Percentiles rank a stretch among this genome's conserved stretches.
These are phyloP conservation scores for Mycena metata DNA, from an alignment of 768 basidiomycete genomes.

Conservation along the genomic window DNA sequence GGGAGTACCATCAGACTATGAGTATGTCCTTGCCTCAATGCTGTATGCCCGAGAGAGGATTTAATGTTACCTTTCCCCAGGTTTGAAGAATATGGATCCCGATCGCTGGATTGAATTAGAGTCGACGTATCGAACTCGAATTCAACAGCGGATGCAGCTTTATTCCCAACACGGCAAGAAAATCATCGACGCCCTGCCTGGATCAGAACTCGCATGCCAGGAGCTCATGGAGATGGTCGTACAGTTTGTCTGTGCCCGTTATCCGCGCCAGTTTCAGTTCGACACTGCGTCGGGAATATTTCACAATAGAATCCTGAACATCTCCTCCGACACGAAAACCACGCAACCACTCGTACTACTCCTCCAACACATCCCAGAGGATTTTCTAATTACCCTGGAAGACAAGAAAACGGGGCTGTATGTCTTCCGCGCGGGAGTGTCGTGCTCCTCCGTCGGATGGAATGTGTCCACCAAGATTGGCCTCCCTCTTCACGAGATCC, in stretches of 20 bases:
- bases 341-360: constrained; percentile 58
- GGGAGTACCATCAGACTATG: constrained; percentile 71
- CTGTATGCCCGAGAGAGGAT: neutral
- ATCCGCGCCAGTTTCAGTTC: constrained; percentile 65
- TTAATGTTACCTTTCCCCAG: constrained; percentile 40
- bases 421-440: constrained; percentile 59
- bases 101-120: constrained; percentile 73
- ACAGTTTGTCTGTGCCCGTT: constrained; percentile 69
- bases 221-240: constrained; percentile 71
- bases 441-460: constrained; percentile 65
- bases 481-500: constrained; percentile 60
- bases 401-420: constrained; percentile 61
- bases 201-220: constrained; percentile 60
- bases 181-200: constrained; percentile 62
- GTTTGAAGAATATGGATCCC: constrained; percentile 62
- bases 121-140: constrained; percentile 60
- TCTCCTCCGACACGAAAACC: constrained; percentile 43
- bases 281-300: constrained; percentile 53
- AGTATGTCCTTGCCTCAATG: constrained; percentile 45
- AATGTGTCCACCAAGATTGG: constrained; percentile 63
- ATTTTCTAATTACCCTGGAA: constrained; percentile 59
- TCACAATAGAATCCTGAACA: constrained; percentile 57
- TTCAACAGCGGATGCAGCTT: constrained; percentile 57
- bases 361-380: constrained; percentile 66
- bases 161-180: constrained; percentile 54